These are phyloP conservation scores for Schizothecium vesticola DNA, from an alignment of 495 filamentous ascomycete species.

Conservation along the genomic window DNA sequence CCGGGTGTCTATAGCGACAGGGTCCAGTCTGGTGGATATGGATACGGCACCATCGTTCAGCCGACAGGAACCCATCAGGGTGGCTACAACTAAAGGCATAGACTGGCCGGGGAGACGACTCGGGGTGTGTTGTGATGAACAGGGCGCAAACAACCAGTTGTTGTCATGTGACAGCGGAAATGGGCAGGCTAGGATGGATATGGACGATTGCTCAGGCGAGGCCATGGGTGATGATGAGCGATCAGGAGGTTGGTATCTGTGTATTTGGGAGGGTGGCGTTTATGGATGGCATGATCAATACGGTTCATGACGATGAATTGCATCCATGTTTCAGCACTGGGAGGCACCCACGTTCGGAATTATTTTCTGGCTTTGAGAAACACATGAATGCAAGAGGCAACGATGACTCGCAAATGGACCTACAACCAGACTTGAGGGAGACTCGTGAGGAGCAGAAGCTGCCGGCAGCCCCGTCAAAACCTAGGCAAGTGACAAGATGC, in stretches of 20 bases:
- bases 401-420: neutral
- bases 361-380: neutral
- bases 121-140: neutral
- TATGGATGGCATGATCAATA: neutral
- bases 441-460: too few relatives aligned
- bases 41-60: conserved; percentile 49
- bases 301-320: neutral
- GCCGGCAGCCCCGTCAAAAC: too few relatives aligned
- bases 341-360: neutral
- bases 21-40: conserved; percentile 64
- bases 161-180: neutral
- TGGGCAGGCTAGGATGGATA: neutral
- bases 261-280: neutral
- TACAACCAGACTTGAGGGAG: too few relatives aligned
- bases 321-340: neutral
- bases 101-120: neutral
- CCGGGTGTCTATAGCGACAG: conserved; percentile 77
- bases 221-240: neutral
- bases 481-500: too few relatives aligned
- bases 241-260: neutral
- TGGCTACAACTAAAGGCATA: neutral
- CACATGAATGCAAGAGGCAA: neutral
- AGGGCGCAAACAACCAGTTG: too few relatives aligned
- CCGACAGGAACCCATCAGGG: conserved; percentile 12
- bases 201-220: neutral